Evolutionary conservation across 2,329 filamentous ascomycete species (phyloP), one percentile per base, ranked within the genome.

Genomic region (Chaetomium sp.): DNA sequence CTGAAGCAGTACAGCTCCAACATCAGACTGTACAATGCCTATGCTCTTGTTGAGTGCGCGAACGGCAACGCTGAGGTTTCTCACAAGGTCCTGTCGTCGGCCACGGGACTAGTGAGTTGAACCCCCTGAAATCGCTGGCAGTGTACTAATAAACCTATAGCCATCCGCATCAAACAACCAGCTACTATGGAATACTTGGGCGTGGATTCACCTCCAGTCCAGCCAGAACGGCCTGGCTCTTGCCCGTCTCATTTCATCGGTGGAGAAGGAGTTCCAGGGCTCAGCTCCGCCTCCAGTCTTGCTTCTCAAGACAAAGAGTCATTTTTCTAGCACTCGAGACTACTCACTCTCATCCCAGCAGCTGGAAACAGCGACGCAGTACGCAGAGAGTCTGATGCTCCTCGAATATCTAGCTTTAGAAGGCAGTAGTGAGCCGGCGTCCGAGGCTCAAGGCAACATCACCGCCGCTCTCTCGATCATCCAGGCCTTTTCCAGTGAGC

Each of bases 11-110:
- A 86, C 62, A 81, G 87, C 0, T 81, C 85, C 0, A 89, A 87
- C 70, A 74, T 91, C 3, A 79, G 81, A 16, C 79, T 97, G 0
- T 97, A 96, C 76, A 90, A 92, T 69, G 86, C 88, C 0, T 96
- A 94, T 72, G 91, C 90, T 0, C 77, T 92, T 16, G 85, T 92
- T 3, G 91, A 96, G 75, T 82, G 78, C 69, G 79, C 80, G 1
- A 83, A 82, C 33, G 85, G 82, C 0, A 88, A 89, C 27, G 69
- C 73, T 1, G 80, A 85, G 0, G 79, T 86, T 55, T 88, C 90
- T 4, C 78, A 81, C 25, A 87, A 85, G 59, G 87, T 95, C 0
- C 84, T 94, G 71, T 75, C 81, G 1, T 89, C 89, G 1, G 88
- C 91, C 1, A 79, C 92, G 4, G 72, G 71, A 19, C 72, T 74